Evolutionary conservation across 2,329 filamentous ascomycete species (phyloP).

Genomic region (Botrytis fabae): DNA sequence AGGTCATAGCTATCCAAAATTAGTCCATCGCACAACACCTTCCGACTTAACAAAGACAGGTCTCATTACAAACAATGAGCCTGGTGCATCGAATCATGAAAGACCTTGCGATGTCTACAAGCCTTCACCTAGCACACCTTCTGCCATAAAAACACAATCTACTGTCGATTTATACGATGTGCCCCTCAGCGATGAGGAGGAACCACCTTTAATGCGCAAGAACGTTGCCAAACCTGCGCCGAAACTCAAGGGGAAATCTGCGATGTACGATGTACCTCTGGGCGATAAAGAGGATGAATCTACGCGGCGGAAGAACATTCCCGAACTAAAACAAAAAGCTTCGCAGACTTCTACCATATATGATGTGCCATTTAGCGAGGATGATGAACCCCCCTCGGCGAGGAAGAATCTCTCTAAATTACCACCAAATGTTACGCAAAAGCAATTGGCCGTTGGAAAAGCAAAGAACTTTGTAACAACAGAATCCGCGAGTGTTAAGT

Average conservation of each 20-base stretch:
- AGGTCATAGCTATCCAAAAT: slow-evolving; percentile 33
- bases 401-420: slow-evolving; percentile 18
- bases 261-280: slow-evolving; percentile 33
- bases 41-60: slow-evolving; percentile 28
- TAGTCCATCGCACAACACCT: slow-evolving; percentile 29
- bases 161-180: slow-evolving; percentile 32
- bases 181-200: slow-evolving; percentile 33
- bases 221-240: slow-evolving; percentile 19
- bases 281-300: slow-evolving; percentile 25
- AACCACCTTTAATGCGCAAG: slow-evolving; percentile 18
- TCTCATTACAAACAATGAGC: slow-evolving; percentile 17
- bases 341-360: neutral
- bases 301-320: slow-evolving; percentile 25
- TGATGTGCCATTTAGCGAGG: slow-evolving; percentile 10
- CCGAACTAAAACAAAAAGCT: slow-evolving; percentile 26
- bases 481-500: neutral
- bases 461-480: neutral
- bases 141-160: slow-evolving; percentile 8
- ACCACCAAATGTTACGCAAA: slow-evolving; percentile 17
- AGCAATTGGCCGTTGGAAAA: neutral
- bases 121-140: slow-evolving; percentile 17
- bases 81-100: slow-evolving; percentile 12
- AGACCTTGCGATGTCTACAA: slow-evolving; percentile 13
- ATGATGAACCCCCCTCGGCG: neutral
- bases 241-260: slow-evolving; percentile 7